Evolutionary conservation across 1,139 yeast species (phyloP).

Genomic region (Meyerozyma athensensis): DNA sequence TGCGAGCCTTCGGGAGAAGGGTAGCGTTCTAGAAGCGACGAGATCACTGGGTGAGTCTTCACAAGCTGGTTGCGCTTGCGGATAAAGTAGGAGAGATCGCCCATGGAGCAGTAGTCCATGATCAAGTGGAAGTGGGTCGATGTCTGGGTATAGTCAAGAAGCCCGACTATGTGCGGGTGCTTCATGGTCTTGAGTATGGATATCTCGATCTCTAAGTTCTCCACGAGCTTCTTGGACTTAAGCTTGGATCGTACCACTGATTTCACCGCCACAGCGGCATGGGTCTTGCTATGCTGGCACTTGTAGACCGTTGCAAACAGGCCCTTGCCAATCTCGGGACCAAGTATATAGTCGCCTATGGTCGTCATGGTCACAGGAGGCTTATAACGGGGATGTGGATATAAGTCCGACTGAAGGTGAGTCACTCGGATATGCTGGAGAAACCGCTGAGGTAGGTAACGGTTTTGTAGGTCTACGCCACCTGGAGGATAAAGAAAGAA

Average conservation of each 20-base stretch:
- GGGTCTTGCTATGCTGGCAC: slow-evolving; percentile 39
- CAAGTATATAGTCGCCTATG: slow-evolving; percentile 48
- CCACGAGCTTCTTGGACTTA: slow-evolving; percentile 79
- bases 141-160: slow-evolving; percentile 79
- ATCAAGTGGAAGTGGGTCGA: slow-evolving; percentile 76
- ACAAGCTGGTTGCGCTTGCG: slow-evolving; percentile 69
- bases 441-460: too few relatives aligned
- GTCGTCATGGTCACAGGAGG: neutral
- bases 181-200: slow-evolving; percentile 77
- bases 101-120: slow-evolving; percentile 97
- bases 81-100: slow-evolving; percentile 86
- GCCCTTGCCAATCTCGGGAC: slow-evolving; percentile 86
- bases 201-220: slow-evolving; percentile 88
- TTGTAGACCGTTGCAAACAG: slow-evolving; percentile 90
- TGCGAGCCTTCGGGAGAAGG: slow-evolving; percentile 77
- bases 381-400: neutral
- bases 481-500: too few relatives aligned
- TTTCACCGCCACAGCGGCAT: slow-evolving; percentile 76
- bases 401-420: neutral
- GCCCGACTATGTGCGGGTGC: slow-evolving; percentile 89
- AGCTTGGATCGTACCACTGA: slow-evolving; percentile 80
- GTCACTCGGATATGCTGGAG: too few relatives aligned
- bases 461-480: too few relatives aligned
- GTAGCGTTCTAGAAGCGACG: slow-evolving; percentile 69
- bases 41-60: slow-evolving; percentile 73